A percentile compares a stretch with the other conserved stretches of the same genome.
Conservation (phyloP, 2,329 filamentous ascomycete species). For the Monosporascus sp. region DNA sequence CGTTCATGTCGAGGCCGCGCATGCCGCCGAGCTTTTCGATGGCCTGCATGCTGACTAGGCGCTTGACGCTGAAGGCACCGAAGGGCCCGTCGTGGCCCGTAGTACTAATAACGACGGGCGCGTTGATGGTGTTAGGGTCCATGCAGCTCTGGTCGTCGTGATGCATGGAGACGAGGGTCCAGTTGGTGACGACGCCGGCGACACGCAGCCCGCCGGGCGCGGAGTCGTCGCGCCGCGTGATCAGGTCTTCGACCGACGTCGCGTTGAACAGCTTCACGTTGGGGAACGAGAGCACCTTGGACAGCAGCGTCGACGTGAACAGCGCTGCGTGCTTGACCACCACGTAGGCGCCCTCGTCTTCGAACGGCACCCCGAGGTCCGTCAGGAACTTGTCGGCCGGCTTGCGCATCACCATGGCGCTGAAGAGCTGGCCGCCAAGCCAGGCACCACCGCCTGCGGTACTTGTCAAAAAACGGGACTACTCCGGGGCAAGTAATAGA, state of each 20-base stretch:
- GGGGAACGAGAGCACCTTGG: slow-evolving; percentile 75
- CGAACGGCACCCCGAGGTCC: slow-evolving; percentile 77
- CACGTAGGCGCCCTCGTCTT: slow-evolving; percentile 83
- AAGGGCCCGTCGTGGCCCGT: slow-evolving; percentile 90
- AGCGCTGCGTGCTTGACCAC: slow-evolving; percentile 92
- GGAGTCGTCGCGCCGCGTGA: slow-evolving; percentile 62
- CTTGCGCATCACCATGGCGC: slow-evolving; percentile 92
- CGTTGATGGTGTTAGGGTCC: slow-evolving; percentile 97
- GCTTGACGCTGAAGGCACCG: slow-evolving; percentile 86
- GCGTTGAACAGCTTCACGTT: slow-evolving; percentile 98
- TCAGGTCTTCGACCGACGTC: slow-evolving; percentile 85
- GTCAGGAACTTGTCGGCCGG: slow-evolving; percentile 79
- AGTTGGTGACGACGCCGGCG: slow-evolving; percentile 90
- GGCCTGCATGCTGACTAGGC: slow-evolving; percentile 81
- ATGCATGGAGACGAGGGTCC: slow-evolving; percentile 84
- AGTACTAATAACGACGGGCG: slow-evolving; percentile 79
- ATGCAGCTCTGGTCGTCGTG: slow-evolving; percentile 91
- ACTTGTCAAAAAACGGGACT: slow-evolving; percentile 14
- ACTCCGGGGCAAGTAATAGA: neutral
- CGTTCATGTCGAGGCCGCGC: slow-evolving; percentile 89
- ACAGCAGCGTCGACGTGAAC: slow-evolving; percentile 83
- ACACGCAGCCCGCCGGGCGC: slow-evolving; percentile 58
- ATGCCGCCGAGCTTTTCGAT: slow-evolving; percentile 84
- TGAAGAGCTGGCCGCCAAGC: slow-evolving; percentile 92
- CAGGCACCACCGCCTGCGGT: slow-evolving; percentile 71